These are phyloP conservation scores for Pseudopediastrum boryanum DNA, from an alignment of 139 green algal genomes.

Conservation along the genomic window DNA sequence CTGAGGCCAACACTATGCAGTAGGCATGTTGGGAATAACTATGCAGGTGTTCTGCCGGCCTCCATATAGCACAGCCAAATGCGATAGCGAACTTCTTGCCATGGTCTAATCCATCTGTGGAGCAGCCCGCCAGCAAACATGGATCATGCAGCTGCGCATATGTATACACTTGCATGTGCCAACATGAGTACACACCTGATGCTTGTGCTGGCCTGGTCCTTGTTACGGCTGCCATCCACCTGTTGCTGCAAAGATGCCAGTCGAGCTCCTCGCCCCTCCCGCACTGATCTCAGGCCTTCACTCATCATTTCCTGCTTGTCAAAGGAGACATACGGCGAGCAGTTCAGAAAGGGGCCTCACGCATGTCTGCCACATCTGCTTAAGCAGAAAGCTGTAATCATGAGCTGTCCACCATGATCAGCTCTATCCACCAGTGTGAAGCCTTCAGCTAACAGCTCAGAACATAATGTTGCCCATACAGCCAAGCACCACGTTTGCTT, in stretches of 20 bases:
- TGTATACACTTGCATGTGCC: too few species aligned
- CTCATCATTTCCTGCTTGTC: slow-evolving; percentile 21
- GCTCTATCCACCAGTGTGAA: neutral
- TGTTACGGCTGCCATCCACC: neutral
- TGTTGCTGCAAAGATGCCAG: slow-evolving; percentile 23
- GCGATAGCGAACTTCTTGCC: too few species aligned
- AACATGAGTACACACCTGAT: too few species aligned
- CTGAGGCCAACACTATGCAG: too few species aligned
- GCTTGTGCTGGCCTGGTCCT: neutral
- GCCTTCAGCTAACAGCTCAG: neutral
- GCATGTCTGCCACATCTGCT: neutral
- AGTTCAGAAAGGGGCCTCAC: neutral
- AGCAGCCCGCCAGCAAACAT: too few species aligned
- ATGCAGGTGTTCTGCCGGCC: too few species aligned
- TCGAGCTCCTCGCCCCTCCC: slow-evolving; percentile 17
- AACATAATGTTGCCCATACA: neutral
- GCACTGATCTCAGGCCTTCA: slow-evolving; percentile 8
- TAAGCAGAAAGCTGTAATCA: neutral
- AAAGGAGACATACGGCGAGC: neutral
- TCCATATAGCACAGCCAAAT: too few species aligned
- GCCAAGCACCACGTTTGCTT: neutral
- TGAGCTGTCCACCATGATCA: too few species aligned
- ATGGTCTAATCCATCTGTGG: too few species aligned
- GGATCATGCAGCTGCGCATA: too few species aligned
- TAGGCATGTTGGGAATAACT: too few species aligned